Percentiles rank a stretch among this genome's conserved stretches.
Conservation (phyloP, 2,329 filamentous ascomycete species). For the Penicillium sp. region DNA sequence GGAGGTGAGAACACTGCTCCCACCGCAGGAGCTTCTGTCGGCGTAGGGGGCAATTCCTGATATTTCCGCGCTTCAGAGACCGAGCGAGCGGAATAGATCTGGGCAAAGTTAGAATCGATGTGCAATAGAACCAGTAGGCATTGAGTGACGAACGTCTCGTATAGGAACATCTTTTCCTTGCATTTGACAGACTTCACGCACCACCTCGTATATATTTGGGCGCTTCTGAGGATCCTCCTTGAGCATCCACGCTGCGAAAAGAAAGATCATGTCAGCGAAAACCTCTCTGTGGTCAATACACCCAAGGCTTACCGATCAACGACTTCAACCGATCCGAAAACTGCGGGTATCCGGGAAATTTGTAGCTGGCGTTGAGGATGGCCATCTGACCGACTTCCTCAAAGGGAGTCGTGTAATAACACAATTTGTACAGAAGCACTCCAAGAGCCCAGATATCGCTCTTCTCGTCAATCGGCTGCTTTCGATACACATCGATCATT, state of each 20-base stretch:
- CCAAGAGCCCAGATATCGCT: constrained; percentile 97
- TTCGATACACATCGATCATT: constrained; percentile 97
- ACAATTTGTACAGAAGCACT: constrained; percentile 92
- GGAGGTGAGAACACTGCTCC: constrained; percentile 78
- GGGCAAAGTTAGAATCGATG: constrained; percentile 9
- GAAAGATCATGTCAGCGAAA: constrained; percentile 27
- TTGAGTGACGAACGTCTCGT: constrained; percentile 63
- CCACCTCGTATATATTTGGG: constrained; percentile 90
- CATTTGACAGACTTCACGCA: constrained; percentile 82
- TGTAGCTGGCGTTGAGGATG: constrained; percentile 91
- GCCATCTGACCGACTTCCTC: constrained; percentile 97
- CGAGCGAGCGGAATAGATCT: constrained; percentile 66
- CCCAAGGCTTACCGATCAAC: constrained; percentile 64
- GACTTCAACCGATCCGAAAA: constrained; percentile 89
- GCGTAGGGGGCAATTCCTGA: constrained; percentile 54
- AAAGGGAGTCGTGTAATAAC: constrained; percentile 98
- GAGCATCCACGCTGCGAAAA: constrained; percentile 76
- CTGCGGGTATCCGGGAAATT: constrained; percentile 76
- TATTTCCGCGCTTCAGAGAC: constrained; percentile 58
- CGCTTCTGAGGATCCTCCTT: constrained; percentile 71
- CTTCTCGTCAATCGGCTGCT: constrained; percentile 96
- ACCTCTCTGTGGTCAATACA: background rate
- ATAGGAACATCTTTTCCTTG: constrained; percentile 80
- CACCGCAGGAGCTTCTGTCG: constrained; percentile 57
- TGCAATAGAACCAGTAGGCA: background rate